Percentiles rank a stretch among this genome's conserved stretches.
Conservation (phyloP, 2,329 filamentous ascomycete species). For the Thielaviopsis punctulata region DNA sequence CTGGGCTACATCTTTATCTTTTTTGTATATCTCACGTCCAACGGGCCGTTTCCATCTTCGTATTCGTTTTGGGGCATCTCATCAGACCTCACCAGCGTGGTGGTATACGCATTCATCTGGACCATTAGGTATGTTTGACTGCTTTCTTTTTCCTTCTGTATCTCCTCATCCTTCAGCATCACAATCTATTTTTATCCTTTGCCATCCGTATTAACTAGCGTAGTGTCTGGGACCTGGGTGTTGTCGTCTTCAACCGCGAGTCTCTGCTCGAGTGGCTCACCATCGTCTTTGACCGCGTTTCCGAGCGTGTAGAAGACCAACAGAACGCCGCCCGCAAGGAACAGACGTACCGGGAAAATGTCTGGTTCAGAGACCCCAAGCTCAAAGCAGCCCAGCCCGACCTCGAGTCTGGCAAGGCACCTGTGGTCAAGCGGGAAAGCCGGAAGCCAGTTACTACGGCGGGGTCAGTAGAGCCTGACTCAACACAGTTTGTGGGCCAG, state of each 20-base stretch:
- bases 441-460: not conserved
- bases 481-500: slow-evolving; percentile 2
- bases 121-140: slow-evolving; percentile 18
- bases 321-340: not conserved
- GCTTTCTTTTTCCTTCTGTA: not conserved
- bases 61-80: slow-evolving; percentile 23
- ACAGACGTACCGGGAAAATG: not conserved
- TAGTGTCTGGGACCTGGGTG: slow-evolving; percentile 12
- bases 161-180: not conserved
- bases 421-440: not conserved
- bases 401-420: not conserved
- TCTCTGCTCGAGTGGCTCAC: slow-evolving; percentile 5
- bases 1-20: slow-evolving; percentile 21
- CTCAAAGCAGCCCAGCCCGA: not conserved
- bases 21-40: slow-evolving; percentile 20
- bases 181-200: not conserved
- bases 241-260: slow-evolving; percentile 11
- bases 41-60: slow-evolving; percentile 21
- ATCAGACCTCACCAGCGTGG: slow-evolving; percentile 16
- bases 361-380: slow-evolving; percentile 1
- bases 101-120: slow-evolving; percentile 23
- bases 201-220: not conserved
- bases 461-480: not conserved
- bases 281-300: not conserved
- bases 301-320: not conserved